phyloP scores from a whole-genome alignment of 2,329 filamentous ascomycete genomes.

The Claviceps purpurea region DNA sequence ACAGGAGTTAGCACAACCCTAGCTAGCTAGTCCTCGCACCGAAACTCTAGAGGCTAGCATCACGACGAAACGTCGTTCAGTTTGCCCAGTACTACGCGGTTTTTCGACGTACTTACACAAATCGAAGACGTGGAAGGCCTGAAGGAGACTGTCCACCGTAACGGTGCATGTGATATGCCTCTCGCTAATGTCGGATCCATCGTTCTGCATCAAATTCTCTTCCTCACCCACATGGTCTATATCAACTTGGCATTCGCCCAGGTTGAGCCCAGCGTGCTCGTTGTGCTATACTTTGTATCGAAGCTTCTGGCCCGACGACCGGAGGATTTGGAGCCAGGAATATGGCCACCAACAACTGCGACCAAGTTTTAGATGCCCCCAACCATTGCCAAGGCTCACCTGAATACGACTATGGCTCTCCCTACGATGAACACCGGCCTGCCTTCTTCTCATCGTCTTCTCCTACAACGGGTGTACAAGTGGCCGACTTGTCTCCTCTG shows the following conservation, averaged over 20 bases:
- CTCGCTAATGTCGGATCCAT: conserved; percentile 38
- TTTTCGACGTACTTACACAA: not conserved
- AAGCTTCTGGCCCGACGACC: conserved; percentile 34
- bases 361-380: conserved; percentile 14
- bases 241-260: conserved; percentile 36
- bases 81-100: not conserved
- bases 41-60: not conserved
- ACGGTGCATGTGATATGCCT: conserved; percentile 26
- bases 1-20: not conserved
- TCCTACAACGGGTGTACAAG: conserved; percentile 2
- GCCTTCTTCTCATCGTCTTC: conserved; percentile 14
- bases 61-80: not conserved
- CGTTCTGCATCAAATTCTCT: conserved; percentile 37
- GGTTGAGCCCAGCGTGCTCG: conserved; percentile 32
- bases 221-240: conserved; percentile 39
- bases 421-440: conserved; percentile 20
- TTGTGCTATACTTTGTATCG: conserved; percentile 33
- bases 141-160: not conserved
- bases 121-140: not conserved
- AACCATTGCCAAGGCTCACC: conserved; percentile 5
- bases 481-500: not conserved
- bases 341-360: conserved; percentile 20
- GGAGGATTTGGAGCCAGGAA: conserved; percentile 29
- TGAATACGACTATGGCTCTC: conserved; percentile 23
- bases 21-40: not conserved